phyloP scores from a whole-genome alignment of 2,329 filamentous ascomycete species.

The Paecilomyces formosus region DNA sequence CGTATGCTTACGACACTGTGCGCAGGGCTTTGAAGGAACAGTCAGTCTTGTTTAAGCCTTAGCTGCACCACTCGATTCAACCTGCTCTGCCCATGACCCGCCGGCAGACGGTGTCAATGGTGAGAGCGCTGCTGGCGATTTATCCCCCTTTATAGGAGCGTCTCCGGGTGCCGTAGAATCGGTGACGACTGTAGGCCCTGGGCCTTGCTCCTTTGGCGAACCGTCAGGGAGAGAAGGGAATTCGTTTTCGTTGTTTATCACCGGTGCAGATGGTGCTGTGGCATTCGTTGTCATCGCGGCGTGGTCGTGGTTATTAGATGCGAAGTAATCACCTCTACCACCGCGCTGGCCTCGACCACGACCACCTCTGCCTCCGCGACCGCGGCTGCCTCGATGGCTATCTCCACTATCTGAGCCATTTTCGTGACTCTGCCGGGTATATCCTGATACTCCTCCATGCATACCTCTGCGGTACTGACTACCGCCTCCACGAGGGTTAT shows the following conservation, averaged over 20 bases:
- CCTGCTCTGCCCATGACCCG: conserved; percentile 13
- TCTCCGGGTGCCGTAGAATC: conserved; percentile 13
- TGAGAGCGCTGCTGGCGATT: conserved; percentile 3
- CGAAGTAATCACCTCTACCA: conserved; percentile 15
- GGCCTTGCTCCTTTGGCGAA: conserved; percentile 13
- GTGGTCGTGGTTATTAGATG: conserved; percentile 9
- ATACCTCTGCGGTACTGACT: conserved; percentile 44
- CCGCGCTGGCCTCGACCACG: conserved; percentile 20
- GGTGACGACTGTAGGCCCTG: conserved; percentile 7
- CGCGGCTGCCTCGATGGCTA: conserved; percentile 3
- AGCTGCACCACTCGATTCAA: conserved; percentile 5
- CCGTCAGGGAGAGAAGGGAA: conserved; percentile 27
- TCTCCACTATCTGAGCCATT: conserved; percentile 14
- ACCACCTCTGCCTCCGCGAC: conserved; percentile 15
- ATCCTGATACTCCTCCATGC: conserved; percentile 42
- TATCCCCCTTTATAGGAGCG: neutral
- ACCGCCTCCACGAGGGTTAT: conserved; percentile 32
- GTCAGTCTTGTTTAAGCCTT: neutral
- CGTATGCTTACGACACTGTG: neutral
- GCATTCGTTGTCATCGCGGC: conserved; percentile 8
- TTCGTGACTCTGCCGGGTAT: conserved; percentile 22
- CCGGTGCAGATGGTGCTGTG: conserved; percentile 11
- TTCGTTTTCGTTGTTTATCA: conserved; percentile 22
- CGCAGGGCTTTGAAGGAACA: neutral
- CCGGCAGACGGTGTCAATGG: conserved; percentile 7